Conservation (phyloP, 805 yeast genomes). For the Maudiozyma bulderi region DNA sequence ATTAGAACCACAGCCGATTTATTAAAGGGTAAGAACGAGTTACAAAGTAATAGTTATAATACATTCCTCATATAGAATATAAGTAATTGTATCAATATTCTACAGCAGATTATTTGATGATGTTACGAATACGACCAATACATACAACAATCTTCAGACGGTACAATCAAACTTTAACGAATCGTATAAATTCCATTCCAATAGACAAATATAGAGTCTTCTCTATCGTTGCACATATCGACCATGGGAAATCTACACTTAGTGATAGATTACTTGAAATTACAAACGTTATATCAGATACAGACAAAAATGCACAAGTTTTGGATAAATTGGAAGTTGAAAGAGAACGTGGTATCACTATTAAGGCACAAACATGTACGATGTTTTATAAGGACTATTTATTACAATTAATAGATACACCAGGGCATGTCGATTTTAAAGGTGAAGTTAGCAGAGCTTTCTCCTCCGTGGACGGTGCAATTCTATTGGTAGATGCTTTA, state of each 20-base stretch:
- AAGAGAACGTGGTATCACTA: conserved; percentile 91
- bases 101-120: background rate
- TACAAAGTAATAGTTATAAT: too few species aligned
- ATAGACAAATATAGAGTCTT: conserved; percentile 77
- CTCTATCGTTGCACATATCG: conserved; percentile 94
- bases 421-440: conserved; percentile 95
- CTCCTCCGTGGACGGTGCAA: conserved; percentile 94
- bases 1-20: too few species aligned
- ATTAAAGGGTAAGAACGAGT: too few species aligned
- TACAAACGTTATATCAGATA: conserved; percentile 81
- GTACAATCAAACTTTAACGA: conserved; percentile 27
- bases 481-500: conserved; percentile 82
- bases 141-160: conserved; percentile 2
- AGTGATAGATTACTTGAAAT: conserved; percentile 81
- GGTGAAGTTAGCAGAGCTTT: conserved; percentile 83
- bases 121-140: conserved; percentile 4
- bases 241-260: conserved; percentile 79
- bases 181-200: conserved; percentile 69
- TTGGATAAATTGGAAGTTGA: conserved; percentile 90
- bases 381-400: conserved; percentile 80
- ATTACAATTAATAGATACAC: conserved; percentile 88
- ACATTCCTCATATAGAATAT: too few species aligned
- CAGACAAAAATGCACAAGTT: conserved; percentile 57
- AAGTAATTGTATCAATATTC: background rate
- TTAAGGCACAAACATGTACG: conserved; percentile 92